phyloP scores from a whole-genome alignment of 805 yeast genomes.

The Lipomyces anomalus region DNA sequence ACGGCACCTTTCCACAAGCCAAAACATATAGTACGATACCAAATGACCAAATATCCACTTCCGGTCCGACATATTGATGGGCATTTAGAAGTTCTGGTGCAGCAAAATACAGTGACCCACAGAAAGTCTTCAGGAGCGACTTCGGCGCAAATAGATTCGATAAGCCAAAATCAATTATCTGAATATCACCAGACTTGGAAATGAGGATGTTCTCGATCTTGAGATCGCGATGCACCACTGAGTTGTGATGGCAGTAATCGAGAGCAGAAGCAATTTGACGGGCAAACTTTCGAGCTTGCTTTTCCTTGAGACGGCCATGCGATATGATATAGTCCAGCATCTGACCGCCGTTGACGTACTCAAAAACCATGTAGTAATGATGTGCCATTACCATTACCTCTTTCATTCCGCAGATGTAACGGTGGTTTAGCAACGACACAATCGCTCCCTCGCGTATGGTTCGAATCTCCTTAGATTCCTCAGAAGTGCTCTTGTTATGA shows the following conservation, averaged over 20 bases:
- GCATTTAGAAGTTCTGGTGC: constrained; percentile 96
- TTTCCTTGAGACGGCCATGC: constrained; percentile 90
- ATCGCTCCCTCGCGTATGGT: constrained; percentile 93
- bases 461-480: constrained; percentile 82
- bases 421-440: constrained; percentile 84
- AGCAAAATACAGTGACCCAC: constrained; percentile 96
- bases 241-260: constrained; percentile 88
- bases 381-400: constrained; percentile 96
- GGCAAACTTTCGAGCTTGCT: constrained; percentile 90
- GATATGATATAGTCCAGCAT: constrained; percentile 94
- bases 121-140: constrained; percentile 77
- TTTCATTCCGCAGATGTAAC: constrained; percentile 82
- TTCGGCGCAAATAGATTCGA: constrained; percentile 76
- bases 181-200: constrained; percentile 86
- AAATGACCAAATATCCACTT: constrained; percentile 97
- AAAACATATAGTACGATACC: constrained; percentile 93
- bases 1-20: constrained; percentile 97
- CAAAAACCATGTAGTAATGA: constrained; percentile 94
- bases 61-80: constrained; percentile 90
- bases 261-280: constrained; percentile 91
- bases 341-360: constrained; percentile 95
- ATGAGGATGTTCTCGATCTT: constrained; percentile 96
- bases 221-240: constrained; percentile 93
- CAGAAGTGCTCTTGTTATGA: constrained; percentile 38
- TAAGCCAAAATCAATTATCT: constrained; percentile 92